Conservation (phyloP, 2,329 filamentous ascomycete species). For the Paramyrothecium roridum region DNA sequence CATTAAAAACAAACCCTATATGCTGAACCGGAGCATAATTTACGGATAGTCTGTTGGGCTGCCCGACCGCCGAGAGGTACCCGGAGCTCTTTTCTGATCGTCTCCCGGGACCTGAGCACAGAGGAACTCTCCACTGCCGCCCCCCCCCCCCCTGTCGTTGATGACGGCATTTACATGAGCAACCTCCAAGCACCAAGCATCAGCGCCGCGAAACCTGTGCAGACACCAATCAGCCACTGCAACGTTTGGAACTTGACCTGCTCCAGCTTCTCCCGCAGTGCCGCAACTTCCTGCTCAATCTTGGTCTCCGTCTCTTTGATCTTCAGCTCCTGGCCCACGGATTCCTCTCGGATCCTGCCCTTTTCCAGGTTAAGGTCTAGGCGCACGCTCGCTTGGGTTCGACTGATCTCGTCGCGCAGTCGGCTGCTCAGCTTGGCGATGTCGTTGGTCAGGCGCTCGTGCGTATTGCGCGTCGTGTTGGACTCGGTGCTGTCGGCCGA, state of each 20-base stretch:
- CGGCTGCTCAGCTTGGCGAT: constrained; percentile 89
- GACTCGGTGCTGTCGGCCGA: constrained; percentile 90
- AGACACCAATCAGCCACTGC: constrained; percentile 94
- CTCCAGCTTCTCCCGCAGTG: constrained; percentile 86
- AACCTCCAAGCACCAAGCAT: constrained; percentile 68
- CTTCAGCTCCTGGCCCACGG: constrained; percentile 93
- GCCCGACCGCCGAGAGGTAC: no score
- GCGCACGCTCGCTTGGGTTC: constrained; percentile 89
- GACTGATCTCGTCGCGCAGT: constrained; percentile 87
- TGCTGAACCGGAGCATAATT: no score
- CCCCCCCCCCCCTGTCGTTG: no score
- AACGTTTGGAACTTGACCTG: constrained; percentile 97
- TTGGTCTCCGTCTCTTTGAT: constrained; percentile 98
- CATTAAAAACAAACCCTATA: no score
- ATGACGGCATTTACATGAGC: constrained; percentile 49
- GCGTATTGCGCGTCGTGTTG: constrained; percentile 80
- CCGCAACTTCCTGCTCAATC: constrained; percentile 96
- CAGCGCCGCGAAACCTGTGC: constrained; percentile 64
- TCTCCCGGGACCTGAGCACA: no score
- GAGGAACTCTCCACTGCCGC: no score
- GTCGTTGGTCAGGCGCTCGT: constrained; percentile 92
- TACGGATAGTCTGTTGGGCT: no score
- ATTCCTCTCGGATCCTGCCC: constrained; percentile 92
- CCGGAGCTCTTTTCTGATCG: no score
- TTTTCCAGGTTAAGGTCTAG: constrained; percentile 96